Conservation (phyloP, 345 rosid genomes). For the Rhodamnia rubescens region DNA sequence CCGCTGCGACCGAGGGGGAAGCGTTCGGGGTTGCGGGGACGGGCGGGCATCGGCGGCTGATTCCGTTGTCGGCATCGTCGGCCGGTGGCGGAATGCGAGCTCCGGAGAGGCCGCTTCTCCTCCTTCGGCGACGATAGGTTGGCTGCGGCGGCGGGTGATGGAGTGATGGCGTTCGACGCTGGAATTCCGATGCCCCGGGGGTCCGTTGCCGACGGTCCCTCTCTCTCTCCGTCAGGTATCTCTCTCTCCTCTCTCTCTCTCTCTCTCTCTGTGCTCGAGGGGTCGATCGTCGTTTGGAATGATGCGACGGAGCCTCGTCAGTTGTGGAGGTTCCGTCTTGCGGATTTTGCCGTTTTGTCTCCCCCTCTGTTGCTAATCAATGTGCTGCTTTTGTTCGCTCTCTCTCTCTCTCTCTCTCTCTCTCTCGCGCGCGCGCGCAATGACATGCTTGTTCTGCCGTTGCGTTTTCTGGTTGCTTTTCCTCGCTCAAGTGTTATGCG, state of each 20-base stretch:
- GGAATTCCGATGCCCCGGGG: constrained; percentile 62
- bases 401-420: background rate
- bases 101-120: constrained; percentile 2
- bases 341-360: background rate
- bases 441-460: background rate
- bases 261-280: background rate
- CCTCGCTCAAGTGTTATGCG: background rate
- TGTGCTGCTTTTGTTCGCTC: background rate
- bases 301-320: background rate
- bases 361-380: background rate
- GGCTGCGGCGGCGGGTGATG: constrained; percentile 23
- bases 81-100: constrained; percentile 9
- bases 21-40: background rate
- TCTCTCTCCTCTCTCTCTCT: background rate
- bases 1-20: background rate
- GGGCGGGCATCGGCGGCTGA: background rate
- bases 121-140: constrained; percentile 13
- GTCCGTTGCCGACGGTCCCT: constrained; percentile 33
- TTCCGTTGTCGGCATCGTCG: background rate
- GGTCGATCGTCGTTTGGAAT: background rate
- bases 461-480: background rate
- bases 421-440: background rate
- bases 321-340: background rate
- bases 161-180: constrained; percentile 59
- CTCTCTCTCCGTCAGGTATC: constrained; percentile 46